A percentile compares a stretch with the other conserved stretches of the same genome.
Evolutionary conservation across 306 rosid species (phyloP).

Genomic region (Lithocarpus polystachyus): DNA sequence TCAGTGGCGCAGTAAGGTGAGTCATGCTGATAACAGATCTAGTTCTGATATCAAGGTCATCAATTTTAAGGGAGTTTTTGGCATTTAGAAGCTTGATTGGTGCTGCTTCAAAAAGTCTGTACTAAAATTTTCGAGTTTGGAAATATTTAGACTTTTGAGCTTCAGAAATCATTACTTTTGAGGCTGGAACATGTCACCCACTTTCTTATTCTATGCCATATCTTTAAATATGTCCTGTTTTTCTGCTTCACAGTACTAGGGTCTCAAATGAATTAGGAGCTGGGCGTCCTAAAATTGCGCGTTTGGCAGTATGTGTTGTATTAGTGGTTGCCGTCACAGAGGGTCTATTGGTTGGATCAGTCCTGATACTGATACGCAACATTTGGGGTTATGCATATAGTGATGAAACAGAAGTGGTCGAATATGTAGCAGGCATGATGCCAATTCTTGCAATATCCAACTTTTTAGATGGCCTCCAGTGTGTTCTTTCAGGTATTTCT

Average conservation of each 20-base stretch:
- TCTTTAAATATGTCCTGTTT: background rate
- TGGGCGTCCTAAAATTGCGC: slow-evolving; percentile 49
- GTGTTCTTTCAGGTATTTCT: slow-evolving; percentile 61
- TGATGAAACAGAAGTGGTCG: slow-evolving; percentile 52
- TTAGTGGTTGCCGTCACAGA: slow-evolving; percentile 44
- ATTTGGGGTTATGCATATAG: slow-evolving; percentile 73
- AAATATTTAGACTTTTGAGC: background rate
- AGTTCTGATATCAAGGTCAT: background rate
- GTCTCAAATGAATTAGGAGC: slow-evolving; percentile 85
- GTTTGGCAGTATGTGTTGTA: slow-evolving; percentile 55
- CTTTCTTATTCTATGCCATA: background rate
- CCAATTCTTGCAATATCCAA: slow-evolving; percentile 59
- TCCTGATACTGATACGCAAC: slow-evolving; percentile 50
- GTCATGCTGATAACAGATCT: background rate
- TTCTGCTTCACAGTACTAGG: slow-evolving; percentile 47
- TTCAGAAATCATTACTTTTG: background rate
- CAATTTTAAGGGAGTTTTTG: background rate
- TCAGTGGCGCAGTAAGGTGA: slow-evolving; percentile 76
- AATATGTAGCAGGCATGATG: slow-evolving; percentile 54
- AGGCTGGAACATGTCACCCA: background rate
- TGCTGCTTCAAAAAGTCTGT: background rate
- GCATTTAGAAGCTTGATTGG: background rate
- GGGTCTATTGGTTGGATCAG: slow-evolving; percentile 42
- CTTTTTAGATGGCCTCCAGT: slow-evolving; percentile 66
- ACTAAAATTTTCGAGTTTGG: too few relatives aligned